These are phyloP conservation scores for Fusarium coffeatum DNA, from an alignment of 2,329 filamentous ascomycete species.

Conservation along the genomic window DNA sequence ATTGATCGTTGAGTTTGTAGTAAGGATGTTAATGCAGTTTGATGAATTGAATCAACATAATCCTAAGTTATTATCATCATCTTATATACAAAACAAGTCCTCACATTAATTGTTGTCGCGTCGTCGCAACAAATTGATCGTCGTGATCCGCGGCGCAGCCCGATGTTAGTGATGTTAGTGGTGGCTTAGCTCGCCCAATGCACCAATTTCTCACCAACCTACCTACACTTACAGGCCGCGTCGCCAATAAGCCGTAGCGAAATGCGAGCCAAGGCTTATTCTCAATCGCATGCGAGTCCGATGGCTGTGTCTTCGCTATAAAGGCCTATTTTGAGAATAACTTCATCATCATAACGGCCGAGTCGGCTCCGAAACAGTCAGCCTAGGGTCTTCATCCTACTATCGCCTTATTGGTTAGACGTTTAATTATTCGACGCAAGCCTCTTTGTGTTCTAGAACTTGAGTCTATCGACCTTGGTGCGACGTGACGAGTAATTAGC, in stretches of 20 bases:
- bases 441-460: not conserved
- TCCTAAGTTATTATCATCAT: fast-evolving
- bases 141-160: constrained; percentile 1
- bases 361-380: not conserved
- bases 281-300: not conserved
- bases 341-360: not conserved
- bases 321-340: not conserved
- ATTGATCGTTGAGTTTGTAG: not conserved
- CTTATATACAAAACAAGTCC: not conserved
- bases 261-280: constrained; percentile 14
- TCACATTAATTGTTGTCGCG: not conserved
- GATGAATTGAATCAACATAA: too few species aligned
- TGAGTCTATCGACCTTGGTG: not conserved
- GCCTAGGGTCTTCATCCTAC: not conserved
- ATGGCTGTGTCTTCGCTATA: not conserved
- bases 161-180: not conserved
- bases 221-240: not conserved
- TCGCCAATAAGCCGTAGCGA: constrained; percentile 3
- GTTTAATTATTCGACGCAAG: not conserved
- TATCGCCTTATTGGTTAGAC: too few species aligned
- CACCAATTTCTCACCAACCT: not conserved
- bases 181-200: constrained; percentile 24
- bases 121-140: not conserved
- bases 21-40: not conserved
- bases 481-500: not conserved